Base-by-base conservation (phyloP, 192 early-diverging fungal species). In the Backusella tuberculispora region DNA sequence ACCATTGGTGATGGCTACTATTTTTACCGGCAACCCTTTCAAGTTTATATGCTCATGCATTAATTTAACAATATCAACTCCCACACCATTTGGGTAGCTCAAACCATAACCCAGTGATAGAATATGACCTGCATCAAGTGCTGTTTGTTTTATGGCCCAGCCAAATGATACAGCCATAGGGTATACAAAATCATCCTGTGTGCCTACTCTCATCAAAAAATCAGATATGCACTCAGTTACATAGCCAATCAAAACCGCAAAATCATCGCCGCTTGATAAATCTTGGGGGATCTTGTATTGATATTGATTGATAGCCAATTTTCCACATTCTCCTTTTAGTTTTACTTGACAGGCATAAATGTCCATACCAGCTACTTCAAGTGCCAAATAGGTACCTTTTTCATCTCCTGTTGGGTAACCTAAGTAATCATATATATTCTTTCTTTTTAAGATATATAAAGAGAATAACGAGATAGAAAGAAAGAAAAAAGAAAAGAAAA, bases 321-420 rank as follows among this genome's bases (percentile, higher is more conserved):
- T 78, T 37, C 81, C 87, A 64, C 92, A 89, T 41, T 89, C 85
- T 47, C 95, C 95, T 73, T 89, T 89, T 60, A 98, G 86, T 40
- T 85, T 88, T 9, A 97, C 91, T 78, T 93, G 87, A 83, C 95
- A 96, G 4, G 96, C 94, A 43, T 78, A 78, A 24, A 99, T 87
- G 81, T 99, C 96, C 74, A 93, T 94, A 26, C 96, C 96, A 40
- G 95, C 95, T 37, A 99, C 85, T 79, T 99, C 97, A 42, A 99
- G 80, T 19, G 97, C 95, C 43, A 99, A 87, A 80, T 88, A 95
- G 4, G 89, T 89, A 21, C 97, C 97, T 50, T 84, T 86, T 76
- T 99, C 97, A 76, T 88, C 83, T 21, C 97, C 97, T 64, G 89
- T 92, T 6, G 95, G 95, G 6, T 90, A 74, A 4, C 81, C 81